phyloP scores from a whole-genome alignment of 129 eudicot species.

The Flaveria brownii region DNA sequence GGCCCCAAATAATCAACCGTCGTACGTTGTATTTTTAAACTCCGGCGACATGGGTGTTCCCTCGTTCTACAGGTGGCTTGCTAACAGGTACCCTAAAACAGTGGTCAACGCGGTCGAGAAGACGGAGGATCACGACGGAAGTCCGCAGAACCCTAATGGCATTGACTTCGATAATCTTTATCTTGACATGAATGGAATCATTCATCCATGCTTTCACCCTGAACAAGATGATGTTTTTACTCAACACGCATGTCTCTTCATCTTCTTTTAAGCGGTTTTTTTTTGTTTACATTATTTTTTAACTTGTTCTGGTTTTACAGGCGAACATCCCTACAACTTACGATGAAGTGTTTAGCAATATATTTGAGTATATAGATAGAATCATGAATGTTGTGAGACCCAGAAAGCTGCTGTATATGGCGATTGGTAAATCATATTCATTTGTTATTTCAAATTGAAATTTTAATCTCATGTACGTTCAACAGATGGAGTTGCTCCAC shows the following conservation, averaged over 20 bases:
- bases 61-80: constrained; percentile 61
- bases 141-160: constrained; percentile 40
- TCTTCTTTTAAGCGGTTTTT: background rate
- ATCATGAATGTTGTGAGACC: constrained; percentile 57
- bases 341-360: constrained; percentile 47
- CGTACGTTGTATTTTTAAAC: no score
- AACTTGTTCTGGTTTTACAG: constrained; percentile 24
- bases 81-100: constrained; percentile 41
- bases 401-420: constrained; percentile 55
- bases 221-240: constrained; percentile 32
- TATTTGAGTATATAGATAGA: constrained; percentile 56
- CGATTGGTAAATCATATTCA: constrained; percentile 49
- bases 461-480: background rate
- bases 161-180: constrained; percentile 60
- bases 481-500: constrained; percentile 72
- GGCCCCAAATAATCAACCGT: no score
- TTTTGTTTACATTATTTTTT: background rate
- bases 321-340: constrained; percentile 38
- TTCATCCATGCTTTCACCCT: constrained; percentile 78
- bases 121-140: constrained; percentile 13
- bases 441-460: background rate
- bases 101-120: constrained; percentile 39
- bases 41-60: constrained; percentile 49
- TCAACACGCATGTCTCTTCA: background rate
- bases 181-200: constrained; percentile 69